Conservation (phyloP, 2,329 filamentous ascomycete genomes). For the Tolypocladium inflatum region DNA sequence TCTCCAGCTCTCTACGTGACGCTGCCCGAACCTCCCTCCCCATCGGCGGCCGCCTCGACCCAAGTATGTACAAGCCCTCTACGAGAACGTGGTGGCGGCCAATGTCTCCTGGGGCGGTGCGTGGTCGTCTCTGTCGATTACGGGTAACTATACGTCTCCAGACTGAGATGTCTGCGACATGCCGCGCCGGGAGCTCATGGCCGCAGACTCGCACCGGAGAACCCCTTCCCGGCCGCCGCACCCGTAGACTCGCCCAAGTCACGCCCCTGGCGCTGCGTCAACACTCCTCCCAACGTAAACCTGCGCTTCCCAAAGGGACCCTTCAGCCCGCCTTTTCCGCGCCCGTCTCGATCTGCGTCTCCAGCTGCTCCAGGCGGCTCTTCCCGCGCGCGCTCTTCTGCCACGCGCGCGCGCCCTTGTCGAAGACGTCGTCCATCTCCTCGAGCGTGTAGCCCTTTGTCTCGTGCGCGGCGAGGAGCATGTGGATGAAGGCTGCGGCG, state of each 20-base stretch:
- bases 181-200: too few species aligned
- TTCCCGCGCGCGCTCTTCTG: slow-evolving; percentile 28
- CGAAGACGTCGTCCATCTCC: slow-evolving; percentile 67
- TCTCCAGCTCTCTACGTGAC: not conserved
- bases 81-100: slow-evolving; percentile 38
- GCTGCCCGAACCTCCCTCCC: slow-evolving; percentile 16
- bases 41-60: slow-evolving; percentile 31
- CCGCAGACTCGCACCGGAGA: slow-evolving; percentile 34
- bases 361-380: slow-evolving; percentile 35
- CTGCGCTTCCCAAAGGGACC: too few species aligned
- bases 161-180: too few species aligned
- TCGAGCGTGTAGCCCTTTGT: slow-evolving; percentile 68
- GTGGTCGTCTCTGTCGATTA: slow-evolving; percentile 4
- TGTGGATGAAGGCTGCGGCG: slow-evolving; percentile 56
- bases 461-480: slow-evolving; percentile 53
- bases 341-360: slow-evolving; percentile 33
- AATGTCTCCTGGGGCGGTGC: slow-evolving; percentile 26
- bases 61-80: slow-evolving; percentile 35
- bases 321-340: too few species aligned
- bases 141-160: not conserved
- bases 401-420: slow-evolving; percentile 50
- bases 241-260: too few species aligned
- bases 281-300: too few species aligned
- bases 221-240: slow-evolving; percentile 38
- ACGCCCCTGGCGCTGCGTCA: too few species aligned